Conservation (phyloP, 805 yeast species). For the Kregervanrija pseudodelftensis region DNA sequence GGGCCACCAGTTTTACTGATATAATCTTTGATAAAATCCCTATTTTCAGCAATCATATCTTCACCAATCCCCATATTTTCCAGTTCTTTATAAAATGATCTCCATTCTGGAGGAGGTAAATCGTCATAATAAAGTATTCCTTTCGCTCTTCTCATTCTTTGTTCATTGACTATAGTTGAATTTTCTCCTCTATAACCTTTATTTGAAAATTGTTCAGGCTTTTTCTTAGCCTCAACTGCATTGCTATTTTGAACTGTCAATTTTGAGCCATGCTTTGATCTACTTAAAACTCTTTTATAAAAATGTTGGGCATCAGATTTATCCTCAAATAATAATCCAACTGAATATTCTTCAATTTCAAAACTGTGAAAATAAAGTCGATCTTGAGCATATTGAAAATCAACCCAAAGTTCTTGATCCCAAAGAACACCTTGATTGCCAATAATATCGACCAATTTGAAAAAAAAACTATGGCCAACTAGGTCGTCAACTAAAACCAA, state of each 20-base stretch:
- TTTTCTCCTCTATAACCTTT: constrained; percentile 65
- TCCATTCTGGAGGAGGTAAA: constrained; percentile 81
- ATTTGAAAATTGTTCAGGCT: constrained; percentile 28
- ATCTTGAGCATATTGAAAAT: constrained; percentile 88
- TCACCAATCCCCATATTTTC: constrained; percentile 76
- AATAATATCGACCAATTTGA: constrained; percentile 78
- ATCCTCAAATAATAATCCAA: constrained; percentile 86
- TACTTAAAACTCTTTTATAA: constrained; percentile 62
- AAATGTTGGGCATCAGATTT: constrained; percentile 82
- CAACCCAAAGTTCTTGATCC: constrained; percentile 93
- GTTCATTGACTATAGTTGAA: constrained; percentile 31
- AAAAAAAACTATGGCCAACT: constrained; percentile 89
- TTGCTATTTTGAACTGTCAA: constrained; percentile 80
- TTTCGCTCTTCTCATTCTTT: constrained; percentile 47
- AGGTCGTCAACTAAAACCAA: constrained; percentile 80
- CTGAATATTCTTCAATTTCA: constrained; percentile 84
- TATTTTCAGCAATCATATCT: constrained; percentile 82
- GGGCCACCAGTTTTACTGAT: constrained; percentile 71
- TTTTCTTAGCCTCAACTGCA: constrained; percentile 72
- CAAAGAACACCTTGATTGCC: constrained; percentile 86
- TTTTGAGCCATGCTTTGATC: constrained; percentile 81
- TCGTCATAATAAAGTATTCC: constrained; percentile 69
- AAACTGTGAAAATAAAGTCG: constrained; percentile 91
- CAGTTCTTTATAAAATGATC: constrained; percentile 62
- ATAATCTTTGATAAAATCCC: constrained; percentile 75